Conservation (phyloP, 2,329 filamentous ascomycete species). For the Fusarium sp. region DNA sequence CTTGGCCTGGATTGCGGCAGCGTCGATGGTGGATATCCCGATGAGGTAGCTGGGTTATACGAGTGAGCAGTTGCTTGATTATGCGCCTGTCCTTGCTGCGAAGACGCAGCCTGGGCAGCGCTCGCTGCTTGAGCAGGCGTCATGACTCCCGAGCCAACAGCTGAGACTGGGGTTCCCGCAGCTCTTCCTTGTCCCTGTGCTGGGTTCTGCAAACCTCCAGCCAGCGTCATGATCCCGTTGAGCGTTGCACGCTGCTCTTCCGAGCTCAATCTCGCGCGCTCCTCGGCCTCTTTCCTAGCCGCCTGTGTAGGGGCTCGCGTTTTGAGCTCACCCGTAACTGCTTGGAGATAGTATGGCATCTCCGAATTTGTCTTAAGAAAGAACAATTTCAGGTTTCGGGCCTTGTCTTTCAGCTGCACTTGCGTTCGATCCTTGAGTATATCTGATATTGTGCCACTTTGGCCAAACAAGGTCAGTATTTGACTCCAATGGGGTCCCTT, state of each 20-base stretch:
- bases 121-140: constrained; percentile 50
- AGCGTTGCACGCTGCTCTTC: constrained; percentile 70
- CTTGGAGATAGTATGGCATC: constrained; percentile 87
- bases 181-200: constrained; percentile 47
- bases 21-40: constrained; percentile 44
- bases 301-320: constrained; percentile 82
- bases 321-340: constrained; percentile 89
- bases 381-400: constrained; percentile 88
- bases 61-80: constrained; percentile 31
- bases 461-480: constrained; percentile 85
- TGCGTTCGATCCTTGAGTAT: constrained; percentile 90
- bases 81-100: constrained; percentile 34
- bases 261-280: constrained; percentile 67
- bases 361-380: constrained; percentile 93
- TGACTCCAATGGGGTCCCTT: constrained; percentile 95
- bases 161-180: constrained; percentile 39
- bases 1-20: constrained; percentile 44
- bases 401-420: constrained; percentile 93
- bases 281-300: constrained; percentile 75
- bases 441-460: constrained; percentile 81
- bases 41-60: constrained; percentile 30
- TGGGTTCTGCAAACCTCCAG: constrained; percentile 62
- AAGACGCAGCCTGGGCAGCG: constrained; percentile 44
- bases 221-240: constrained; percentile 69
- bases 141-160: constrained; percentile 47